Evolutionary conservation across 805 yeast genomes (phyloP), one percentile per base, ranked within the genome.

Genomic region (Candida qinlingensis): DNA sequence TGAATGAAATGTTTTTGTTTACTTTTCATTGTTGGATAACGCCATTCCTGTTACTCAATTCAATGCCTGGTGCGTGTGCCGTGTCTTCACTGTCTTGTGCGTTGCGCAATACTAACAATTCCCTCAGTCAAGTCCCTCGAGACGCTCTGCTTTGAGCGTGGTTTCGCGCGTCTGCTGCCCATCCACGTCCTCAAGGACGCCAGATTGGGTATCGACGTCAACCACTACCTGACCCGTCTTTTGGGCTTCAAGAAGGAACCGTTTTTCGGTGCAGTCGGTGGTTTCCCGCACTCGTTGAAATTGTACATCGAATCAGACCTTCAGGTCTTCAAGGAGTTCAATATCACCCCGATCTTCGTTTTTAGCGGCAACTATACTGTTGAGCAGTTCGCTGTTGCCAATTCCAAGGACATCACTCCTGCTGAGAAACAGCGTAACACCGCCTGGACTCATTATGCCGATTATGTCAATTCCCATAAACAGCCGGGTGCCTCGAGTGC

Each of bases 161-260:
- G 82, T 50, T 67, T 85, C 41, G 82, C 81, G 42, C 72, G 75
- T 44, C 72, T 81, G 19, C 68, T 77, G 53, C 82, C 92, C 11
- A 71, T 88, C 56, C 85, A 84, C 36, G 68, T 80, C 4, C 70
- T 89, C 49, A 77, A 73, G 48, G 81, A 82, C 58, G 77, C 91
- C 29, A 77, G 83, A 12, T 69, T 89, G 45, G 96, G 96, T 48
- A 85, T 89, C 41, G 96, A 90, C 63, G 94, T 83, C 11, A 86
- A 80, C 54, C 90, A 88, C 61, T 90, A 88, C 59, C 65, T 88
- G 37, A 71, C 85, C 28, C 68, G 87, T 46, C 71, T 85, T 39
- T 66, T 85, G 51, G 59, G 83, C 5, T 71, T 71, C 55, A 81
- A 81, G 54, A 81, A 80, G 48, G 96, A 87, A 56, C 84, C 83